Evolutionary conservation across 2,329 filamentous ascomycete species (phyloP), one percentile per base, ranked within the genome.

Genomic region (Ceratocystis cubensis): DNA sequence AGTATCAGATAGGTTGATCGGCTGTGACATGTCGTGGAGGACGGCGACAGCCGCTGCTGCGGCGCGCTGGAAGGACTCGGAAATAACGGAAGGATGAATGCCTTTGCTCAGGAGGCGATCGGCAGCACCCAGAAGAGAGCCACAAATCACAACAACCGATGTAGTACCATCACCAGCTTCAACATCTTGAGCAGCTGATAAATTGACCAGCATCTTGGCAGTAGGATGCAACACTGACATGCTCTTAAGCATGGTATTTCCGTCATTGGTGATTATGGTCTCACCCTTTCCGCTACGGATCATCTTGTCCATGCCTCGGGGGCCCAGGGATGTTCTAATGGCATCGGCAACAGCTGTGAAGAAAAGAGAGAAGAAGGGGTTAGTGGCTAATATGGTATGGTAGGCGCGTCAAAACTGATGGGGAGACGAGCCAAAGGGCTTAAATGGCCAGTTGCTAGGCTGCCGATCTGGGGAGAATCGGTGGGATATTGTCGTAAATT

Each of bases 201-300:
- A 84, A 77, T 99, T 92, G 73, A 99, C 94, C 71, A 99, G 83
- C 94, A 99, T 99, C 81, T 96, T 96, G 64, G 94, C 94, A 62
- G 95, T 96, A n/a, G 94, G 94, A 75, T 99, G 94, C 88, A 99
- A 91, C 71, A 99, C 94, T 71, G 90, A 89, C 94, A 99, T 97
- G 81, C 93, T 93, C 80, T 89, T 96, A 74, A 99, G 80, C 93
- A 99, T 99, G 67, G 94, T 99, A 80, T 95, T 96, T 76, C 94
- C 94, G 78, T 99, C 94, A 81, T 99, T 99, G 74, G 94, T 99
- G 79, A 99, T 99, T 76, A 97, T 94, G 67, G 92, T 96, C 78
- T 96, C 90, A 79, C 93, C 94, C 80, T 91, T 96, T 75, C 91
- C 89, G 69, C 88, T 95, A 81, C 95, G 89, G 73, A 99, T 97